Evolutionary conservation across 805 yeast genomes (phyloP).

Genomic region (Metschnikowia anglica): DNA sequence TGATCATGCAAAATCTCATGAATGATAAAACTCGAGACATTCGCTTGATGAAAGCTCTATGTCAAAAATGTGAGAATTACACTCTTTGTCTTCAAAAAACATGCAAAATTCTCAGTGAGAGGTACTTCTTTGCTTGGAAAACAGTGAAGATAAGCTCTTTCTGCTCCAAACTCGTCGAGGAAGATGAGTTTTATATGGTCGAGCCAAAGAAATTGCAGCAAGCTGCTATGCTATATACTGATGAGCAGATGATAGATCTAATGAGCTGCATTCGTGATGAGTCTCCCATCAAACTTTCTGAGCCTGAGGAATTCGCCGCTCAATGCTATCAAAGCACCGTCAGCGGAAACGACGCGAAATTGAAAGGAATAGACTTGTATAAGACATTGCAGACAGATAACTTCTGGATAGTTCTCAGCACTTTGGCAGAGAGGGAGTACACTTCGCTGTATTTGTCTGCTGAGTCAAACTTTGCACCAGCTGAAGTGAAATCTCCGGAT

Average conservation of each 20-base stretch:
- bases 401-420: slow-evolving; percentile 19
- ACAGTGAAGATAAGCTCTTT: slow-evolving; percentile 15
- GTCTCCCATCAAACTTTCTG: slow-evolving; percentile 5
- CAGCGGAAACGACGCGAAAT: slow-evolving; percentile 13
- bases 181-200: slow-evolving; percentile 9
- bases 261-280: slow-evolving; percentile 10
- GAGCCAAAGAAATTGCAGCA: slow-evolving; percentile 5
- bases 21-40: slow-evolving; percentile 3
- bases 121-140: slow-evolving; percentile 22
- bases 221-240: slow-evolving; percentile 12
- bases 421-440: slow-evolving; percentile 15
- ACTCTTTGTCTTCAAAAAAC: not conserved
- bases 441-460: slow-evolving; percentile 9
- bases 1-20: slow-evolving; percentile 3
- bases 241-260: slow-evolving; percentile 14
- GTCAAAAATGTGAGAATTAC: not conserved
- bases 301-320: slow-evolving; percentile 2
- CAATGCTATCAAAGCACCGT: slow-evolving; percentile 13
- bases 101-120: slow-evolving; percentile 16
- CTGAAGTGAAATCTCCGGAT: not conserved
- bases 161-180: slow-evolving; percentile 7
- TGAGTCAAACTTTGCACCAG: not conserved
- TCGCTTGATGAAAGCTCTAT: slow-evolving; percentile 6
- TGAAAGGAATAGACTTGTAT: slow-evolving; percentile 16
- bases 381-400: slow-evolving; percentile 21